These are phyloP conservation scores for Vanrija sp. DNA, from an alignment of 1,284 basidiomycete species.

Conservation along the genomic window DNA sequence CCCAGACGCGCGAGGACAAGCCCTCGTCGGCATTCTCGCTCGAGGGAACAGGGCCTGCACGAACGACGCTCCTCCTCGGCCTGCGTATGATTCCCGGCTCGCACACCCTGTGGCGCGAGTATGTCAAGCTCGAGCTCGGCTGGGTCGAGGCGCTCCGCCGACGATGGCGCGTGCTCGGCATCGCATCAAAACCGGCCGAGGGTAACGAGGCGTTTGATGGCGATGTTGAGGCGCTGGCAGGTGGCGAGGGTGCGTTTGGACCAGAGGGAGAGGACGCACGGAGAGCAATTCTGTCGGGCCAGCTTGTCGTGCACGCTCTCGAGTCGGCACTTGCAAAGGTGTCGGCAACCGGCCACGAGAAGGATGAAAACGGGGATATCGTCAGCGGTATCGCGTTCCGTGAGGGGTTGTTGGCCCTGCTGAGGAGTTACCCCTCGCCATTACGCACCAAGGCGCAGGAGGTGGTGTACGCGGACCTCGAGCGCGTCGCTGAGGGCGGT, in stretches of 20 bases:
- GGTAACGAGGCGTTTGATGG: constrained; percentile 11
- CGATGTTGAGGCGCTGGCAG: constrained; percentile 25
- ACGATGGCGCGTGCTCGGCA: constrained; percentile 65
- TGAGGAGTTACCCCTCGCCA: constrained; percentile 45
- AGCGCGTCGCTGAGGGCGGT: constrained; percentile 4
- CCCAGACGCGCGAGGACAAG: constrained; percentile 10
- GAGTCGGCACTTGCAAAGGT: constrained; percentile 36
- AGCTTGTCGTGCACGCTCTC: constrained; percentile 46
- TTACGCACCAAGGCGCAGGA: constrained; percentile 34
- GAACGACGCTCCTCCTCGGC: constrained; percentile 78
- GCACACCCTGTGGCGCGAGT: constrained; percentile 75
- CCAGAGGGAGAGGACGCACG: constrained; percentile 45
- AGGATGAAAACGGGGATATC: constrained; percentile 6
- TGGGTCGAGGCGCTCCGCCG: constrained; percentile 79
- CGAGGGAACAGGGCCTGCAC: constrained; percentile 58
- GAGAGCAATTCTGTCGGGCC: constrained; percentile 45
- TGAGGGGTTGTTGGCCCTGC: constrained; percentile 28
- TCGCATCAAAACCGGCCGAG: constrained; percentile 19
- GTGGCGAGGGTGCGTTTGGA: constrained; percentile 47
- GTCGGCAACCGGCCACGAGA: background rate
- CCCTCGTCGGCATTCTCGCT: constrained; percentile 33
- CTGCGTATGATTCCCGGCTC: constrained; percentile 69
- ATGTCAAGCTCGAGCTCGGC: constrained; percentile 84
- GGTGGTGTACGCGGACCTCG: constrained; percentile 37
- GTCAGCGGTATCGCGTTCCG: constrained; percentile 33